These are phyloP conservation scores for Triglochin maritima DNA, from an alignment of 106 monocot species.

Conservation along the genomic window DNA sequence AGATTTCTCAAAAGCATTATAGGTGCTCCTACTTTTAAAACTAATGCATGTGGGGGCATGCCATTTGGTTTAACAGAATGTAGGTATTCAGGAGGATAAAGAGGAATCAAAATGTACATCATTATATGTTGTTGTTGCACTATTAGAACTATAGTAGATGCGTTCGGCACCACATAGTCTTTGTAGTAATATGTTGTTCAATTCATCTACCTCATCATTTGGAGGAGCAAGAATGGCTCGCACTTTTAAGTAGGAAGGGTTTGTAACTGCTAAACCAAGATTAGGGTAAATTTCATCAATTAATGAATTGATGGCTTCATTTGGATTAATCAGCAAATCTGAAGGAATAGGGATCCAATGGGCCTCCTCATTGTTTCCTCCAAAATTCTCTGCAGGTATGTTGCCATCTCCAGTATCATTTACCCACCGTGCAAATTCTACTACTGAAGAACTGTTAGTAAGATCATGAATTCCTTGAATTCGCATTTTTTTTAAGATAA, in stretches of 20 bases:
- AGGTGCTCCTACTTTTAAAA: conserved; percentile 1
- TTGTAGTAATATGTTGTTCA: not conserved
- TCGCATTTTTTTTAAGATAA: conserved; percentile 2
- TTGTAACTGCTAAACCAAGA: not conserved
- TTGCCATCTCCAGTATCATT: conserved; percentile 2
- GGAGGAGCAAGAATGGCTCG: not conserved
- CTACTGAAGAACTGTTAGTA: not conserved
- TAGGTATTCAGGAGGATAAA: not conserved
- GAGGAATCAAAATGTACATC: not conserved
- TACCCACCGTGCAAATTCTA: not conserved
- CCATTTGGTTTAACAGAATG: not conserved
- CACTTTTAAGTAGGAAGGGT: not conserved
- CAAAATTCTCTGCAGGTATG: not conserved
- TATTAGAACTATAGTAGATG: not conserved
- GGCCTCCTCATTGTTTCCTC: not conserved
- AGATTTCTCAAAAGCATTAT: conserved; percentile 1
- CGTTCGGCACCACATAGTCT: not conserved
- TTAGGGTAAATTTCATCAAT: not conserved
- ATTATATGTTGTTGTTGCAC: not conserved
- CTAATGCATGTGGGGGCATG: not conserved
- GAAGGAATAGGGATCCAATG: not conserved
- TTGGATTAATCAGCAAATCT: not conserved
- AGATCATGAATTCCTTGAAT: not conserved
- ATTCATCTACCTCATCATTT: not conserved
- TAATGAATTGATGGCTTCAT: not conserved